Evolutionary conservation across 2,329 filamentous ascomycete genomes (phyloP).

Genomic region (Chrysoporthe cubensis): DNA sequence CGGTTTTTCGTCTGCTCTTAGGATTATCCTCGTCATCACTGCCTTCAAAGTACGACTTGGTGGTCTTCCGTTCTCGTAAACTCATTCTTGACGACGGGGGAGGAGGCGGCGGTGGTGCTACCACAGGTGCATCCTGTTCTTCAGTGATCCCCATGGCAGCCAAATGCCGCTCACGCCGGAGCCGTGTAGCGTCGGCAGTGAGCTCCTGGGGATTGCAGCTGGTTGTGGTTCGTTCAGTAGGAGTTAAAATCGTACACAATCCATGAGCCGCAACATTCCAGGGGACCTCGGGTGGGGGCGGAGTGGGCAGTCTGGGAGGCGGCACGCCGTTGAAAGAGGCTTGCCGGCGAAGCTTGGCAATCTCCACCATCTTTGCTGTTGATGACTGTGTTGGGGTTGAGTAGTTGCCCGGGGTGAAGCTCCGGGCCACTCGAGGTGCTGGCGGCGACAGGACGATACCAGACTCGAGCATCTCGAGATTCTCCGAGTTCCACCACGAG

Average conservation of each 20-base stretch:
- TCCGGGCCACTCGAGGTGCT: slow-evolving; percentile 58
- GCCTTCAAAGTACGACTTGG: slow-evolving; percentile 58
- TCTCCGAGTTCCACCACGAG: slow-evolving; percentile 70
- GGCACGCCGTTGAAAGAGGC: slow-evolving; percentile 56
- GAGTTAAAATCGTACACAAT: slow-evolving; percentile 80
- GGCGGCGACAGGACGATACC: slow-evolving; percentile 55
- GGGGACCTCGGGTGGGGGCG: slow-evolving; percentile 78
- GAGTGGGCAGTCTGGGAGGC: slow-evolving; percentile 57
- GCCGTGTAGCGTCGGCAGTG: slow-evolving; percentile 67
- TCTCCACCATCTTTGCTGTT: slow-evolving; percentile 75
- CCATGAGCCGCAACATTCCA: slow-evolving; percentile 87
- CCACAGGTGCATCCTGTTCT: slow-evolving; percentile 36
- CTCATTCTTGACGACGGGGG: slow-evolving; percentile 67
- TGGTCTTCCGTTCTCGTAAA: slow-evolving; percentile 70
- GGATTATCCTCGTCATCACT: slow-evolving; percentile 49
- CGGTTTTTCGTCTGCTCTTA: slow-evolving; percentile 63
- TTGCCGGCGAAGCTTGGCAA: slow-evolving; percentile 67
- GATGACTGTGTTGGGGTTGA: slow-evolving; percentile 88
- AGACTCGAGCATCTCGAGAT: slow-evolving; percentile 72
- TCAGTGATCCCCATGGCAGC: slow-evolving; percentile 41
- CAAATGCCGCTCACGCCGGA: slow-evolving; percentile 67
- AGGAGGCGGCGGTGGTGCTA: slow-evolving; percentile 35
- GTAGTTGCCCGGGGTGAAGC: slow-evolving; percentile 70
- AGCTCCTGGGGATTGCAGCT: slow-evolving; percentile 82
- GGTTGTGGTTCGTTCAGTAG: slow-evolving; percentile 70